phyloP scores from a whole-genome alignment of 257 asterid species.

The Capsicum rhomboideum region DNA sequence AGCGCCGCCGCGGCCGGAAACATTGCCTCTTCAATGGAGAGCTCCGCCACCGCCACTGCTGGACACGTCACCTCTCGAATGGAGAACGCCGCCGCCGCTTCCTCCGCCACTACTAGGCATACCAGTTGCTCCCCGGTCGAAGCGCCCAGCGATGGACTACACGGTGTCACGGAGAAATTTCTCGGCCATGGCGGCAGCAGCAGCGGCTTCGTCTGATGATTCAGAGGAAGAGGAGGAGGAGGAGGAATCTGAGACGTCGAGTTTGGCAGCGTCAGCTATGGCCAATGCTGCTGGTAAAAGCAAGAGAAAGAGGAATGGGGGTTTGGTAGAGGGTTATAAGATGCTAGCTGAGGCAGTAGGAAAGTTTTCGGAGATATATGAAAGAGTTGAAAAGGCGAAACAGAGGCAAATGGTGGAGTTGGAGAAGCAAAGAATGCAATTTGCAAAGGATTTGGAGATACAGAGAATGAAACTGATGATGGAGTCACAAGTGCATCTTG shows the following conservation, averaged over 20 bases:
- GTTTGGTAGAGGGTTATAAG: conserved; percentile 33
- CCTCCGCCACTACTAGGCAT: conserved; percentile 46
- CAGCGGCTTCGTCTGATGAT: conserved; percentile 47
- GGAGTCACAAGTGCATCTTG: conserved; percentile 70
- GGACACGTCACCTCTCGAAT: neutral
- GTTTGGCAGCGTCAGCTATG: conserved; percentile 4
- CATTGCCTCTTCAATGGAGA: neutral
- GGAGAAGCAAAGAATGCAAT: conserved; percentile 89
- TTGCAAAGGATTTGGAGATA: conserved; percentile 78
- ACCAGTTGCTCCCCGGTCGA: conserved; percentile 82
- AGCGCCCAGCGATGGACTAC: conserved; percentile 42
- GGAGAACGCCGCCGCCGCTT: conserved; percentile 9
- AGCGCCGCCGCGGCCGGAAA: neutral
- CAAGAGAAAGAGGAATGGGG: conserved; percentile 30
- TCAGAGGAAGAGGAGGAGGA: conserved; percentile 11
- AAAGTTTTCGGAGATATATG: conserved; percentile 52
- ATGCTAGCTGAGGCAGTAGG: conserved; percentile 64
- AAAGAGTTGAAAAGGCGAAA: conserved; percentile 76
- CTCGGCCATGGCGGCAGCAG: conserved; percentile 69
- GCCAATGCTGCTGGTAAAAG: conserved; percentile 5
- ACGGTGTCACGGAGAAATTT: conserved; percentile 46
- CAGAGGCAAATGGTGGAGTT: conserved; percentile 83
- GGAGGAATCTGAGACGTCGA: conserved; percentile 24
- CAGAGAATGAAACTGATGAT: conserved; percentile 71
- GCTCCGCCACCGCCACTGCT: conserved; percentile 8